Base-by-base conservation (phyloP, 805 yeast genomes). In the Komagataella ulmi region DNA sequence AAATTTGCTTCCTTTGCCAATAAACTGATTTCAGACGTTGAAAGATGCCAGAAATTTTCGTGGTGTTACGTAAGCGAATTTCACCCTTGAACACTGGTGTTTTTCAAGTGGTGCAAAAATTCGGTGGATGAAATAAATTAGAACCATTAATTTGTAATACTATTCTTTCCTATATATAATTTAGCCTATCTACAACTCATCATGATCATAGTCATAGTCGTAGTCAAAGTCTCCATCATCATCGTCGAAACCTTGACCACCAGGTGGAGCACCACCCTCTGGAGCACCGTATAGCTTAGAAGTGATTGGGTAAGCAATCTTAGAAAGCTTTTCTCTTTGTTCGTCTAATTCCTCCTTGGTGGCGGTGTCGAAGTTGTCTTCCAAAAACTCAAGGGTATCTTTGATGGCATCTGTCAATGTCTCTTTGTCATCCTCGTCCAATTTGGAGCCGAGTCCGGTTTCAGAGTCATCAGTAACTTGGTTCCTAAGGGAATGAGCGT, bases 331-430 rank as follows among this genome's bases (percentile, higher is more conserved):
- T 61, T 85, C 90, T 71, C 80, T 87, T 73, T 89, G 95, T 69
- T 89, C 97, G 53, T 88, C 95, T 60, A 86, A 85, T 64, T 93
- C 99, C 70, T 90, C 97, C 62, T 85, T 79, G 50, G 95, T 78
- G 48, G 97, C 97, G 56, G 86, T 73, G 53, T 88, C 95, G 62
- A 76, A 81, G 70, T 86, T 81, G 63, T 85, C 96, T 61, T 88
- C 96, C 61, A 93, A 54, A 53, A 56, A 66, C 56, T 64, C 69
- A 58, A 85, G 71, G 48, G 88, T 80, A 68, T 93, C 99, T 66
- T 81, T 80, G 61, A 88, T 73, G 52, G 97, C 96, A 62, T 90
- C 97, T 58, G 76, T 71, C 61, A 91, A 73, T 59, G 91, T 77
- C 73, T 88, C 96, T 74, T 85, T 86, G 70, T 91, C 98, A 54